phyloP scores from a whole-genome alignment of 148 eudicot genomes.

The Beta vulgaris region DNA sequence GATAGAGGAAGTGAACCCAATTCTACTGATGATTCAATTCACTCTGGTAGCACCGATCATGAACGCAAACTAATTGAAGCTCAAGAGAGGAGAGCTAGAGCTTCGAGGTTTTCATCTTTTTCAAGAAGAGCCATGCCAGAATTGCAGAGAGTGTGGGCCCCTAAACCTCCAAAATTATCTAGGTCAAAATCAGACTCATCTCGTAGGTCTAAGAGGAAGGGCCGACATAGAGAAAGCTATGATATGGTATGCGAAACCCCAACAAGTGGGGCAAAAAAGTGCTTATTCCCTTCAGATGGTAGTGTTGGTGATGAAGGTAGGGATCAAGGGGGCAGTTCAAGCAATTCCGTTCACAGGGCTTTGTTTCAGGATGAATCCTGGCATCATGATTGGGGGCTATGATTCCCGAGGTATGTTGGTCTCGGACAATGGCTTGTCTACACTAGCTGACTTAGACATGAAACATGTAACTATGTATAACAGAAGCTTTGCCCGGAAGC shows the following conservation, averaged over 20 bases:
- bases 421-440: neutral
- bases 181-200: conserved; percentile 38
- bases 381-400: conserved; percentile 22
- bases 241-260: conserved; percentile 86
- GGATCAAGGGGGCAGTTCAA: conserved; percentile 28
- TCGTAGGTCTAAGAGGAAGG: conserved; percentile 52
- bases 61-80: conserved; percentile 59
- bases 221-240: conserved; percentile 34
- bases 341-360: conserved; percentile 52
- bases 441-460: conserved; percentile 6
- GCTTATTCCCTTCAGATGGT: conserved; percentile 29
- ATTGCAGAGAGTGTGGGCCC: conserved; percentile 95
- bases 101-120: conserved; percentile 58
- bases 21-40: conserved; percentile 61
- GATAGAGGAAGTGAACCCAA: conserved; percentile 39
- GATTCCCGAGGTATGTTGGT: neutral
- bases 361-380: conserved; percentile 61
- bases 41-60: conserved; percentile 36
- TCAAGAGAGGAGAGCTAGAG: conserved; percentile 67
- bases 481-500: conserved; percentile 6
- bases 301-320: conserved; percentile 22
- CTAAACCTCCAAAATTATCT: conserved; percentile 60
- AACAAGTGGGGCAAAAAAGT: conserved; percentile 40
- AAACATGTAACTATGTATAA: neutral
- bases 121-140: conserved; percentile 62